A percentile compares a stretch with the other conserved stretches of the same genome.
Conservation (phyloP, 352 stramenopile genomes). For the Pythium phragmitis region DNA sequence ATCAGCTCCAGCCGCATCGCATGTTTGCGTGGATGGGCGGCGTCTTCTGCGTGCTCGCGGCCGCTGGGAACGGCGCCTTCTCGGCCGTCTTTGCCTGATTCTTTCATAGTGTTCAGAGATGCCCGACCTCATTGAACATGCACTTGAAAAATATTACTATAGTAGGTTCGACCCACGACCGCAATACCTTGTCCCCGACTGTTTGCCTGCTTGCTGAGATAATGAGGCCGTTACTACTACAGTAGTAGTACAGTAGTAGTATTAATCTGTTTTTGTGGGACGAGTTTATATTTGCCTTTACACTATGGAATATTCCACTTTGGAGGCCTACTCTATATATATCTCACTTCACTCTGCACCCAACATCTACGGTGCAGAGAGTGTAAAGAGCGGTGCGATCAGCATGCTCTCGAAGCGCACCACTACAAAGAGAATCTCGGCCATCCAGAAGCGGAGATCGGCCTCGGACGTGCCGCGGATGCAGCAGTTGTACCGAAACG, state of each 20-base stretch:
- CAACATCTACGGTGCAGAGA: not conserved
- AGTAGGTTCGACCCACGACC: too few species aligned
- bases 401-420: conserved; percentile 46
- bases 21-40: conserved; percentile 27
- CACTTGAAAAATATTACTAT: too few species aligned
- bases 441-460: conserved; percentile 40
- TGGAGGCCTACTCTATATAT: not conserved
- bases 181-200: too few species aligned
- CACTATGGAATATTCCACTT: not conserved
- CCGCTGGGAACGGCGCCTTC: not conserved
- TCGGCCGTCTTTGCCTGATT: not conserved
- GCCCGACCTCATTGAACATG: too few species aligned
- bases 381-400: conserved; percentile 23
- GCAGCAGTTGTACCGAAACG: conserved; percentile 37
- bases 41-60: conserved; percentile 18
- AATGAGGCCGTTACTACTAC: too few species aligned
- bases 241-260: too few species aligned
- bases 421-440: conserved; percentile 46
- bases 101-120: not conserved
- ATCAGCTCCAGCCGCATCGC: conserved; percentile 25
- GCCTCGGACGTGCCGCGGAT: conserved; percentile 25
- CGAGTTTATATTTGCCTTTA: not conserved
- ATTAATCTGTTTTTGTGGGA: too few species aligned
- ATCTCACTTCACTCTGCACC: not conserved
- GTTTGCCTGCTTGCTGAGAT: too few species aligned